Conservation (phyloP, 441 rosid genomes). For the Euphorbia celastroides region DNA sequence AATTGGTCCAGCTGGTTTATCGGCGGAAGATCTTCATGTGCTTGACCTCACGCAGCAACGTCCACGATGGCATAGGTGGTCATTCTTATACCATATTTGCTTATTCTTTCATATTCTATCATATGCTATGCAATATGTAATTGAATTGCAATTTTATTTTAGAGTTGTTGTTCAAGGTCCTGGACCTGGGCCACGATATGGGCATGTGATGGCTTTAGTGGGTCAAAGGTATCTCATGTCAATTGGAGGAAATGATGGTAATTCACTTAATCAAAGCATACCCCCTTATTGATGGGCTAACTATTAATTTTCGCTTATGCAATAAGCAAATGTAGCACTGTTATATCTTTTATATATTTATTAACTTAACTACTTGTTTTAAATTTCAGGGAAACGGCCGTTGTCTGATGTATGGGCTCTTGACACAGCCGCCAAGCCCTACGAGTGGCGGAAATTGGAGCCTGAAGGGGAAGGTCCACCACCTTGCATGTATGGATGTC, state of each 20-base stretch:
- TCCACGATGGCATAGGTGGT: slow-evolving; percentile 94
- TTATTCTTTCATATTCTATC: slow-evolving; percentile 10
- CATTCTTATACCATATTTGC: slow-evolving; percentile 11
- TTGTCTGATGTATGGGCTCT: slow-evolving; percentile 99
- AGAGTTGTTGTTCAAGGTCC: slow-evolving; percentile 99
- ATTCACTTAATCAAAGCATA: slow-evolving; percentile 20
- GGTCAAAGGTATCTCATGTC: slow-evolving; percentile 97
- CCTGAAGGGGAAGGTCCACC: slow-evolving; percentile 99
- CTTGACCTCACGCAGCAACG: slow-evolving; percentile 94
- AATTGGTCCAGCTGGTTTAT: slow-evolving; percentile 97
- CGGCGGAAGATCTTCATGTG: slow-evolving; percentile 99
- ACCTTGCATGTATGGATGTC: slow-evolving; percentile 80
- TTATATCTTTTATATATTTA: no score
- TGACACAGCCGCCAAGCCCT: slow-evolving; percentile 99
- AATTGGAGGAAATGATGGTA: slow-evolving; percentile 92
- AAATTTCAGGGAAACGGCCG: slow-evolving; percentile 79
- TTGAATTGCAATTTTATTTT: slow-evolving; percentile 25
- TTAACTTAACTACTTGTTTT: slow-evolving; percentile 16
- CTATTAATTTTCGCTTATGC: not conserved
- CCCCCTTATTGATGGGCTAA: slow-evolving; percentile 10
- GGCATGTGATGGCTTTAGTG: slow-evolving; percentile 99
- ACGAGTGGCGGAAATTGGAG: slow-evolving; percentile 99
- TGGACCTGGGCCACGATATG: slow-evolving; percentile 99
- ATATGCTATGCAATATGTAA: slow-evolving; percentile 8
- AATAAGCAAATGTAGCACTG: not conserved